These are phyloP conservation scores for Silene latifolia DNA, from an alignment of 148 eudicot genomes.

Conservation along the genomic window DNA sequence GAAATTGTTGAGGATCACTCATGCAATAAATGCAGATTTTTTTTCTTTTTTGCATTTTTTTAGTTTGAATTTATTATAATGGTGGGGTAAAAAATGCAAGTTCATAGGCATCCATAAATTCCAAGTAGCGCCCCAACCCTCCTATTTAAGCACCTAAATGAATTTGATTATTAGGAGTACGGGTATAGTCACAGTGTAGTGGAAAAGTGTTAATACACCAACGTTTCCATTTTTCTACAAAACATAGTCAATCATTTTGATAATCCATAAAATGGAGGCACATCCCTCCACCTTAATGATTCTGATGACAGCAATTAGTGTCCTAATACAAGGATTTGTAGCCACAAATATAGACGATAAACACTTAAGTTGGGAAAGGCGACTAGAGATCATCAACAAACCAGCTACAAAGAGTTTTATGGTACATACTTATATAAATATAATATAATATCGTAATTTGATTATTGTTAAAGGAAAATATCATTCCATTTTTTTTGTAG, in stretches of 20 bases:
- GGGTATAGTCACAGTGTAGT: not conserved
- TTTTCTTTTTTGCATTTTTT: too few species aligned
- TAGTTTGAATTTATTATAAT: too few species aligned
- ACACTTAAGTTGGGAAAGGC: conserved; percentile 4
- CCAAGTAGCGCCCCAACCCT: too few species aligned
- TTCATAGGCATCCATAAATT: too few species aligned
- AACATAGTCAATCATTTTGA: not conserved
- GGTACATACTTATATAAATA: too few species aligned
- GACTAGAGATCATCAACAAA: not conserved
- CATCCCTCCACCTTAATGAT: too few species aligned
- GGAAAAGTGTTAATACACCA: not conserved
- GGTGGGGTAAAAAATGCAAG: too few species aligned
- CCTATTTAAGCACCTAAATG: not conserved
- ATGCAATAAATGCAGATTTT: too few species aligned
- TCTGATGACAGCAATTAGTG: not conserved
- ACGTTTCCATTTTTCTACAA: not conserved
- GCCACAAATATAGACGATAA: not conserved
- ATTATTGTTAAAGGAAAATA: not conserved
- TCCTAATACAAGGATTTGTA: not conserved
- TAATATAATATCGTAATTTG: not conserved
- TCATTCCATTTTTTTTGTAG: too few species aligned
- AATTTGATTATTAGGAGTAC: not conserved
- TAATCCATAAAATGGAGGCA: not conserved
- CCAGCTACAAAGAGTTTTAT: not conserved
- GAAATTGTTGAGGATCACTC: too few species aligned